Conservation (phyloP, 805 yeast species). For the Metschnikowia kofuensis region DNA sequence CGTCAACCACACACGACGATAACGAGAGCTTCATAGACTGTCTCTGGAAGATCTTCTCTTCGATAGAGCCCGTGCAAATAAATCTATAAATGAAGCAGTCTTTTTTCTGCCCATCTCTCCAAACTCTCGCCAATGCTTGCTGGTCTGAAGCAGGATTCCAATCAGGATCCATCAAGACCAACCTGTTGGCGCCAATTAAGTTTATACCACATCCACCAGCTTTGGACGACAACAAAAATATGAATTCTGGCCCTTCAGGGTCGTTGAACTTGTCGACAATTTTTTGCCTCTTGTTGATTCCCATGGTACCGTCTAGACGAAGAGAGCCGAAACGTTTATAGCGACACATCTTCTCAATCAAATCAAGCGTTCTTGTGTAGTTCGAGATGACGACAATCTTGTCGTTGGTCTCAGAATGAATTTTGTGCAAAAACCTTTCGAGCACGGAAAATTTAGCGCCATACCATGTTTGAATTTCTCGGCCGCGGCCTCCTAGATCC, state of each 20-base stretch:
- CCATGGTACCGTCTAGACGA: constrained; percentile 90
- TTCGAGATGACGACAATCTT: constrained; percentile 93
- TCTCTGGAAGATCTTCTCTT: constrained; percentile 92
- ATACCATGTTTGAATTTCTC: constrained; percentile 73
- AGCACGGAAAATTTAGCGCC: constrained; percentile 86
- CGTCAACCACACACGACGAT: constrained; percentile 96
- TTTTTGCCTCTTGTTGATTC: constrained; percentile 87
- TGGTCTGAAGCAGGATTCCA: constrained; percentile 99
- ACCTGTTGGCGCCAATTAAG: constrained; percentile 91
- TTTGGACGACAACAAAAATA: constrained; percentile 85
- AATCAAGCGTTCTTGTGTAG: constrained; percentile 90
- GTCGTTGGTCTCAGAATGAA: constrained; percentile 80
- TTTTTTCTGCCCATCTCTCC: constrained; percentile 99
- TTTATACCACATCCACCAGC: constrained; percentile 99
- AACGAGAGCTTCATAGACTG: constrained; percentile 92
- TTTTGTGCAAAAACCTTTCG: constrained; percentile 78
- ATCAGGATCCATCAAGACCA: constrained; percentile 83
- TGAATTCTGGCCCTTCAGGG: constrained; percentile 83
- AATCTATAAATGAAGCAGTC: constrained; percentile 94
- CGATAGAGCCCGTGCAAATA: constrained; percentile 92
- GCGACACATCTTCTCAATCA: constrained; percentile 85
- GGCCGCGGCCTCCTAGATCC: constrained; percentile 53
- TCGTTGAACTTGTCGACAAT: constrained; percentile 89
- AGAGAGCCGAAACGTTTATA: constrained; percentile 68
- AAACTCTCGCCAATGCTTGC: constrained; percentile 94